A percentile compares a stretch with the other conserved stretches of the same genome.
These are phyloP conservation scores for Bombardia bombarda DNA, from an alignment of 495 filamentous ascomycete species.

Conservation along the genomic window DNA sequence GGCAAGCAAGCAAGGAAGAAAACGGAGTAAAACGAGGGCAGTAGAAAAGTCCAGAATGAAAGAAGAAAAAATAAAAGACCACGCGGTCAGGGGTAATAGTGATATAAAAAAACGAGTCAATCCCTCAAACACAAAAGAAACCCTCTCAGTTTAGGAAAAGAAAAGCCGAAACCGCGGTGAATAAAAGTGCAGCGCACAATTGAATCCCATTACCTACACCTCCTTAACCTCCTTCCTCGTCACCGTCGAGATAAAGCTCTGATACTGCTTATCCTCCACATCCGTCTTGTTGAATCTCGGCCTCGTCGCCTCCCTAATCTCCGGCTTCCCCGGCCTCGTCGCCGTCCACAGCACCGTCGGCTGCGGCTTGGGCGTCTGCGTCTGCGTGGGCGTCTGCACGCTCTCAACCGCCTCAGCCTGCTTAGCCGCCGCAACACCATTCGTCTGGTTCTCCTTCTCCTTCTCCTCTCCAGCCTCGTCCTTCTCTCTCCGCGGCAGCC, in stretches of 20 bases:
- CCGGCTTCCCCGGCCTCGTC: constrained; percentile 21
- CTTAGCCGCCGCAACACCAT: constrained; percentile 1
- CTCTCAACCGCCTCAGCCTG: constrained; percentile 1
- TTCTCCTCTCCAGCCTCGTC: constrained; percentile 17
- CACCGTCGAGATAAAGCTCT: constrained; percentile 36
- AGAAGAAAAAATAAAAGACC: no score
- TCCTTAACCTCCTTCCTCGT: constrained; percentile 20
- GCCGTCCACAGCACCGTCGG: constrained; percentile 36
- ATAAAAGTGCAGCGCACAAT: not conserved
- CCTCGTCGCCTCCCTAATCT: constrained; percentile 19
- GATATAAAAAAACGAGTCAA: not conserved
- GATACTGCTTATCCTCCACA: constrained; percentile 37
- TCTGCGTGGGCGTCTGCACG: not conserved
- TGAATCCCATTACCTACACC: constrained; percentile 4
- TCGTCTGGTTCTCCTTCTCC: constrained; percentile 9
- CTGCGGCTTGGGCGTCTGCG: constrained; percentile 3
- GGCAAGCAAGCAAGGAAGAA: no score
- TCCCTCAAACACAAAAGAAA: no score
- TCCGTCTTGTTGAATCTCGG: constrained; percentile 22
- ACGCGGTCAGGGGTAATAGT: not conserved
- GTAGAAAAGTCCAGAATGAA: not conserved
- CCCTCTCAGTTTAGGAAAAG: no score
- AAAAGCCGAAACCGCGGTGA: not conserved
- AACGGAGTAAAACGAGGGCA: no score
- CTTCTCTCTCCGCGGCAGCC: constrained; percentile 45